Percentiles rank a stretch among this genome's conserved stretches.
Conservation (phyloP, 78 protist species). For the Dictyostelium brefeldianum region DNA sequence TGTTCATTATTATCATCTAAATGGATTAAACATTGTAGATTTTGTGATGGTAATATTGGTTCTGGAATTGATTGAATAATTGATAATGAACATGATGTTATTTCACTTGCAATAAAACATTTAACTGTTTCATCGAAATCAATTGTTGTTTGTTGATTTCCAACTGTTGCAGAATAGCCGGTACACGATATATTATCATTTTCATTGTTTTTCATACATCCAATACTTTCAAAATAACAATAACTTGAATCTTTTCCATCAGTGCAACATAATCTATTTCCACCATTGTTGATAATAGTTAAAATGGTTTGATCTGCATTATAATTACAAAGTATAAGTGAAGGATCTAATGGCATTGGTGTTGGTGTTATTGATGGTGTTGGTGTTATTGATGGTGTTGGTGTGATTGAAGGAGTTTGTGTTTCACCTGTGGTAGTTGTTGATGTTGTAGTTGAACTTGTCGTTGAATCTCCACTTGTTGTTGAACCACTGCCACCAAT, state of each 20-base stretch:
- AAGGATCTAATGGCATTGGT: not conserved
- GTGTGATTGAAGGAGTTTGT: not conserved
- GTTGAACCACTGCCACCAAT: too few relatives aligned
- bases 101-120: constrained; percentile 3
- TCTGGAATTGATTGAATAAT: not conserved
- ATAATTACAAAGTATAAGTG: not conserved
- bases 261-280: not conserved
- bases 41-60: constrained; percentile 1
- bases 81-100: not conserved
- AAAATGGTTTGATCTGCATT: not conserved
- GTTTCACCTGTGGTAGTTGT: not conserved
- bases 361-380: not conserved
- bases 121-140: not conserved
- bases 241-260: not conserved
- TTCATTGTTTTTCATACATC: not conserved
- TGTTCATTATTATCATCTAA: not conserved
- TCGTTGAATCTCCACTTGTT: not conserved
- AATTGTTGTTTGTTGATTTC: not conserved
- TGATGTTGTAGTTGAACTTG: not conserved
- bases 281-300: not conserved
- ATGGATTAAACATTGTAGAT: not conserved
- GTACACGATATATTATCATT: not conserved
- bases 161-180: not conserved
- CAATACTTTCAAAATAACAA: not conserved
- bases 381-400: not conserved